Evolutionary conservation across 345 rosid species (phyloP), one percentile per base, ranked within the genome.

Genomic region (Arabidopsis arenosa): DNA sequence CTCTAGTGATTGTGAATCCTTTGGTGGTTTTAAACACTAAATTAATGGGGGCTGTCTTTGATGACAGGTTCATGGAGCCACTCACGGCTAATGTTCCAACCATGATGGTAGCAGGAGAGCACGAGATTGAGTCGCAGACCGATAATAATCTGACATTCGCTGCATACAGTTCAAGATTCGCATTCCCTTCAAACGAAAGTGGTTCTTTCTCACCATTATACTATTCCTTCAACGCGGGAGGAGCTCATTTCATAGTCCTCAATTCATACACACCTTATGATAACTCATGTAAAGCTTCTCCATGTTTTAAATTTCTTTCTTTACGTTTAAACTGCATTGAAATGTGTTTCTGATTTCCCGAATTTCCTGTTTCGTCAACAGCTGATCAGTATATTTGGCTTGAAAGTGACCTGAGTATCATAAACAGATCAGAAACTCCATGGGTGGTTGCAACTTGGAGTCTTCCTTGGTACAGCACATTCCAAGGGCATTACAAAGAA

Each of bases 361-460:
- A 23, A 18, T 8, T 39, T 4, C 2, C 28, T 12, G 11, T 80
- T 59, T 54, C 47, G 39, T 18, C 6, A 64, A 63, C 85, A 94
- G 98, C 86, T 14, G 90, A 84, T 73, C 97, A 94, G 72, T 90
- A 85, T 82, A 79, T 68, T 36, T 94, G 98, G 98, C 84, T 92
- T 63, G 89, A 89, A 82, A 78, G 72, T 18, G 92, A 94, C 74
- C 79, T 94, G 49, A 80, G 75, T 12, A 80, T 79, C 21, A 81
- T 90, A 11, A 53, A 94, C 83, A 79, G 97, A 75, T 65, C 78
- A 57, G 83, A 86, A 66, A 94, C 98, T 47, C 96, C 97, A 59
- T 94, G 98, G 98, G 65, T 90, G 71, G 82, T 90, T 73, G 97
- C 92, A 77, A 77, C 88, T 39, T 92, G 98, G 96, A 90, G 88